Percentiles rank a stretch among this genome's conserved stretches.
These are phyloP conservation scores for Penicillium waksmanii DNA, from an alignment of 495 filamentous ascomycete species.

Conservation along the genomic window DNA sequence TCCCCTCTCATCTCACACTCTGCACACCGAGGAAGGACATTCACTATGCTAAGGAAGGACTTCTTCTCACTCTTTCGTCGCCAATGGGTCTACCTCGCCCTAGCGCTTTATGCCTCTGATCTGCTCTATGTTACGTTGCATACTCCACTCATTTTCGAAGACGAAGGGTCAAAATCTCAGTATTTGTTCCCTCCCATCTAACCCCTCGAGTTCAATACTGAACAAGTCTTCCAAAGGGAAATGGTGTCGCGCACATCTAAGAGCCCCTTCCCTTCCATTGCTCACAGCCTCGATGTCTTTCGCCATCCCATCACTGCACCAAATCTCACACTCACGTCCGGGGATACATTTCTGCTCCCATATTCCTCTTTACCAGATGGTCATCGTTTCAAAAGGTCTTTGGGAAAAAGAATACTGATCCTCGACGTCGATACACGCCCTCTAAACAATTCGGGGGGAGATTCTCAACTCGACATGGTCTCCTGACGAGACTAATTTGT, in stretches of 20 bases:
- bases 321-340: constrained; percentile 5
- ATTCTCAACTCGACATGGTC: constrained; percentile 32
- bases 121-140: background rate
- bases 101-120: background rate
- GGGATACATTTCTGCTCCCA: constrained; percentile 4
- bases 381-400: constrained; percentile 19
- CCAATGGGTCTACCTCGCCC: constrained; percentile 1
- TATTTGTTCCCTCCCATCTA: background rate
- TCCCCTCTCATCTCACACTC: too few species aligned
- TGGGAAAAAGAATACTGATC: constrained; percentile 41
- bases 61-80: background rate
- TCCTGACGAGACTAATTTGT: constrained; percentile 21
- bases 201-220: too few species aligned
- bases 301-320: background rate
- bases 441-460: constrained; percentile 25
- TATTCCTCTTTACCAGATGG: background rate
- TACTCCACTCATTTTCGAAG: background rate
- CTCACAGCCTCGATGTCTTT: background rate
- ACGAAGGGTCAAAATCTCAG: background rate
- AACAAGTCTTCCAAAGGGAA: too few species aligned
- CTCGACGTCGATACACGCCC: constrained; percentile 46
- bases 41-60: background rate
- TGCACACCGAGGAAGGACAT: too few species aligned
- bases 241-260: too few species aligned
- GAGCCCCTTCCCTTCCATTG: background rate